Base-by-base conservation (phyloP, 2,329 filamentous ascomycete genomes). In the Verticillium longisporum region DNA sequence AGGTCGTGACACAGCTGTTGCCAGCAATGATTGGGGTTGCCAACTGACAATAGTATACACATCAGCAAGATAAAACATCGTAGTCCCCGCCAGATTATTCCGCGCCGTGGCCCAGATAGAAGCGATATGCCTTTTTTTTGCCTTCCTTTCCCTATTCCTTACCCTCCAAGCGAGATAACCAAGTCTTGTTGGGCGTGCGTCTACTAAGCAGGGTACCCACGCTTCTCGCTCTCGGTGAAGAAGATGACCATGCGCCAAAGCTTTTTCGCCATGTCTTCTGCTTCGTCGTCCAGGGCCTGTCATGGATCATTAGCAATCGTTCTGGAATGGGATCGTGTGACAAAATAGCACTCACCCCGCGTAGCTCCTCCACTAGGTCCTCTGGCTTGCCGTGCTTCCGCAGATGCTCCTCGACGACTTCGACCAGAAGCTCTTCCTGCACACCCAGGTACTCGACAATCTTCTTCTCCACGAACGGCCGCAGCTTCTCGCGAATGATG, bases 191-290 rank as follows among this genome's bases (percentile, higher is more conserved):
- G n/a, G 18, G 6, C 18, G 41, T 18, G 9, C 41, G 41, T 21
- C 41, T 21, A 21, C 41, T 79, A 91, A 57, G 87, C 85, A 21
- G 89, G 89, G 63, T 97, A 79, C 1, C 93, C 93, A 65, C 92
- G 82, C 79, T 95, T 96, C 82, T 97, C 94, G 70, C 89, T 91
- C 75, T 98, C 94, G 6, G 91, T 95, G 70, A 94, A 97, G 85
- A 97, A 98, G 70, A 98, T 96, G 61, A 97, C 88, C 92, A 98
- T 96, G 58, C 94, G 87, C 95, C 95, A 99, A 38, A 99, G 83
- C 78, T 97, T 98, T 84, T 92, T 96, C 57, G 98, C 93, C 66
- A 99, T 78, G 32, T 91, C 88, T 74, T 97, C 93, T 11, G 93
- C 92, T 72, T 98, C 95, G 70, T 99, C 95, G 71, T 97, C 95